Percentiles rank a stretch among this genome's conserved stretches.
Conservation (phyloP, 345 rosid species). For the Eucalyptus sp. region DNA sequence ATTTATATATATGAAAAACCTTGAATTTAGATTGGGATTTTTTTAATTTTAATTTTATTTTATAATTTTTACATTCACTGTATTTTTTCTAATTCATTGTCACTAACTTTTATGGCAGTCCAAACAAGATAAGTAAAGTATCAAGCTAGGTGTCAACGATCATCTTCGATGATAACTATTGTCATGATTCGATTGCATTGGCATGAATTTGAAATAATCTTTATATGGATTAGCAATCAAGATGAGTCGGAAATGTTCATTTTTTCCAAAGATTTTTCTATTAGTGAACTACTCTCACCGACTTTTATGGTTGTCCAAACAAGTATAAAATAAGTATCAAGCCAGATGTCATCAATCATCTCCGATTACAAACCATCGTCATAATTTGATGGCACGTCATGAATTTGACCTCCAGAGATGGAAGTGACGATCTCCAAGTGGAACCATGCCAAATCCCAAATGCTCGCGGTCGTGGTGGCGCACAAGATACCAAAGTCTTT, state of each 20-base stretch:
- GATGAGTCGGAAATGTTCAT: not conserved
- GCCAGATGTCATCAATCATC: not conserved
- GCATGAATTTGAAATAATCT: not conserved
- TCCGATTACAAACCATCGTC: not conserved
- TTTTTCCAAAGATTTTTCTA: not conserved
- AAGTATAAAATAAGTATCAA: not conserved
- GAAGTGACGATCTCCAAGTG: not conserved
- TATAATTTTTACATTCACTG: too few species aligned
- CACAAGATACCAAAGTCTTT: not conserved
- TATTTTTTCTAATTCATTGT: too few species aligned
- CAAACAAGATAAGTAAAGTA: too few species aligned
- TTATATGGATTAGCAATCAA: not conserved
- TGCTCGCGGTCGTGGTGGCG: not conserved
- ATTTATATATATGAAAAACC: too few species aligned
- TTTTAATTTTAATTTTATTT: too few species aligned
- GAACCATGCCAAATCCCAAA: not conserved
- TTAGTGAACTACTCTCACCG: not conserved
- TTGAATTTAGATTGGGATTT: too few species aligned
- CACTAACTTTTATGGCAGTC: too few species aligned
- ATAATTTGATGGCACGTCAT: not conserved
- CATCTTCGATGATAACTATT: rapidly evolving
- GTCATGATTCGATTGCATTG: too few species aligned
- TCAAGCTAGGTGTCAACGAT: too few species aligned
- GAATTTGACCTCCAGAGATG: not conserved
- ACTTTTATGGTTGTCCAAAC: not conserved